These are phyloP conservation scores for Picea mariana DNA, from an alignment of 83 land plant species.

Conservation along the genomic window DNA sequence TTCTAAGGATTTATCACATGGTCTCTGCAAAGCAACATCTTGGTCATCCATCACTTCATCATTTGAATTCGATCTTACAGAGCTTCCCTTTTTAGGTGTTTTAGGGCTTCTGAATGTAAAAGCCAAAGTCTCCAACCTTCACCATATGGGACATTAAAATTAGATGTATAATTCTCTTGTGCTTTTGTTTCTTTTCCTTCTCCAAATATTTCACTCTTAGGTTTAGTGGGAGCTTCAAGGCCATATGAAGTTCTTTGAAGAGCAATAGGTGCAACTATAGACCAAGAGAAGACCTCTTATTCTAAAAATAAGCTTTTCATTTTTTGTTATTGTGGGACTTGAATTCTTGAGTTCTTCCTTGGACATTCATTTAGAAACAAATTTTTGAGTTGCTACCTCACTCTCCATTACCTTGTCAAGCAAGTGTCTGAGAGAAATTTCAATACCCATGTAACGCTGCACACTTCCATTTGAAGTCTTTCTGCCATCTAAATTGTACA, in stretches of 20 bases:
- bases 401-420: conserved; percentile 53
- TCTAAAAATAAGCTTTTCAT: conserved; percentile 49
- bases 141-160: too few species aligned
- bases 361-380: too few species aligned
- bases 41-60: too few species aligned
- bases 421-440: conserved; percentile 50
- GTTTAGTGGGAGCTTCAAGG: conserved; percentile 33
- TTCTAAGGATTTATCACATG: too few species aligned
- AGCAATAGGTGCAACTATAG: conserved; percentile 45
- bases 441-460: not conserved
- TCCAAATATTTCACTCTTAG: conserved; percentile 44
- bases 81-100: not conserved
- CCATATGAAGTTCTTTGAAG: conserved; percentile 60
- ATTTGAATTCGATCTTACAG: conserved; percentile 9
- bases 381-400: conserved; percentile 23
- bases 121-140: too few species aligned
- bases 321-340: conserved; percentile 34
- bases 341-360: too few species aligned
- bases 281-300: conserved; percentile 43
- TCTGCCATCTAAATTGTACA: conserved; percentile 1
- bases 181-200: conserved; percentile 32
- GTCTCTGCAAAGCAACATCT: too few species aligned
- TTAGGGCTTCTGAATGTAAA: too few species aligned
- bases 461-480: not conserved
- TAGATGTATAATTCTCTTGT: not conserved